Base-by-base conservation (phyloP, 768 basidiomycete species). In the Lactarius sp. region DNA sequence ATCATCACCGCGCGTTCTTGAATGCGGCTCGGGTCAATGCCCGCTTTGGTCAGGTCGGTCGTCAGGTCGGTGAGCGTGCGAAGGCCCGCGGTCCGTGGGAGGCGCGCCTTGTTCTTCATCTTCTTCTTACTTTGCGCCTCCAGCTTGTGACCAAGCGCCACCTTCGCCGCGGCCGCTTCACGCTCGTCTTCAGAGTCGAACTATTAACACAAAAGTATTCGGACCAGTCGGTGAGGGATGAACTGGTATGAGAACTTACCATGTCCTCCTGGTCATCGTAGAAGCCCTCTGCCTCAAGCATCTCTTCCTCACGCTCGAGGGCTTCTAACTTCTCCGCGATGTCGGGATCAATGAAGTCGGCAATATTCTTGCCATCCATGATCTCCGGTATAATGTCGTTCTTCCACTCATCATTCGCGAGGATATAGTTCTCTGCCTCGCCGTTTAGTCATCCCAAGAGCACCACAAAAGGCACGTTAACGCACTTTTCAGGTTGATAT, bases 291-390 rank as follows among this genome's bases (percentile, higher is more conserved):
- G 86, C 88, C 73, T 93, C 81, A n/a, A 99, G 83, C 69, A 83
- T 85, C 75, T 96, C 96, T 75, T 99, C 97, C 73, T 98, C 97
- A 18, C 92, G 85, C 76, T 99, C 96, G 61, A 99, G 85, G 13
- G 94, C 96, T 71, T 98, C 96, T 52, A 99, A 86, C 76, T 94
- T 96, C 76, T 95, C 95, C 20, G 85, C 87, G 65, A 99, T 98
- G 71, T 99, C 97, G 22, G 94, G 90, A 75, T 98, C 96, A 74
- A 98, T 91, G 66, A 99, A 99, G 79, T 99, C 97, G 27, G 95
- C 96, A 57, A 98, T 77, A 77, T 99, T 99, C 83, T 98, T 98
- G 77, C 97, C 97, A 69, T 98, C 86, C 87, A 93, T 86, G 71
- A 99, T 92, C 74, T 99, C 97, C n/a, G 97, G 97, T n/a, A 98